These are phyloP conservation scores for Acephala macrosclerotiorum DNA, from an alignment of 2,329 filamentous ascomycete genomes.

Conservation along the genomic window DNA sequence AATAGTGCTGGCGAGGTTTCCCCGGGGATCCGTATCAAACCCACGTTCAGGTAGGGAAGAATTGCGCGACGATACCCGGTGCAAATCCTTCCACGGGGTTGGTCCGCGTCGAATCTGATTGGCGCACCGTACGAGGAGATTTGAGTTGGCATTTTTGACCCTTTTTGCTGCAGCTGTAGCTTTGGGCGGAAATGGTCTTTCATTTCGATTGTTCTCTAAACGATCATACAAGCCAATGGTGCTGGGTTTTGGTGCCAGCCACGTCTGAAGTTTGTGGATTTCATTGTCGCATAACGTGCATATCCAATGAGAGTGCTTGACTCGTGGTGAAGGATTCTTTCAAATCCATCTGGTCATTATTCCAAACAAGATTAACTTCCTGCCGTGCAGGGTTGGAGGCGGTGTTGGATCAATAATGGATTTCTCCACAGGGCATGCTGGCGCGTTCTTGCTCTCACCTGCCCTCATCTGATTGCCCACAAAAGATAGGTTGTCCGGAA, in stretches of 20 bases:
- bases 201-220: neutral
- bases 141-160: neutral
- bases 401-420: neutral
- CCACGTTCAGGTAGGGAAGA: neutral
- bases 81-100: neutral
- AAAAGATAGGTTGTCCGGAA: neutral
- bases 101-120: neutral
- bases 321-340: constrained; percentile 3
- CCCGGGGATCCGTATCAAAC: neutral
- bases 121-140: constrained; percentile 1
- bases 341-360: neutral
- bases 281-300: neutral
- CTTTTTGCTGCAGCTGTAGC: constrained; percentile 5
- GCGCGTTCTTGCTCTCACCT: neutral
- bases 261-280: neutral
- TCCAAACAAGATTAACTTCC: constrained; percentile 5
- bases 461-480: neutral
- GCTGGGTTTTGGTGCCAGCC: neutral
- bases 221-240: neutral
- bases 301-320: neutral
- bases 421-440: neutral
- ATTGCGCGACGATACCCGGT: neutral
- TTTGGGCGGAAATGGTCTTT: neutral
- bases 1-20: neutral
- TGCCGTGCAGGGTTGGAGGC: constrained; percentile 4